Evolutionary conservation across 139 green algal species (phyloP).

Genomic region (Parachlorella kessleri): DNA sequence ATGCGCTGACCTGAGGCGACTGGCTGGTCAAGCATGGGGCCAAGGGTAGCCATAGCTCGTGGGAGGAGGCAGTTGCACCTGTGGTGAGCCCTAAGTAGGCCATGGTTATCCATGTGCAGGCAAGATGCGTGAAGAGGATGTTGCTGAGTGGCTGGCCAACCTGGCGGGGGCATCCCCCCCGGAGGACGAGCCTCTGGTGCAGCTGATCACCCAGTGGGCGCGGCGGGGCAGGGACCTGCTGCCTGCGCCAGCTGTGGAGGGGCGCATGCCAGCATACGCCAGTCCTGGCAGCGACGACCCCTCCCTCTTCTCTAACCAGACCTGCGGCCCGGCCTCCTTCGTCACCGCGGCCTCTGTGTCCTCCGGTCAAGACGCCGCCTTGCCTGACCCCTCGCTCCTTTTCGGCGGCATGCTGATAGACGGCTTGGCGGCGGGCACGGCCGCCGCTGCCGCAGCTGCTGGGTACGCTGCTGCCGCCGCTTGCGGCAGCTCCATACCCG

Average conservation of each 20-base stretch:
- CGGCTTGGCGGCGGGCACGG: neutral
- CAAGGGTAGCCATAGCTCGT: too few species aligned
- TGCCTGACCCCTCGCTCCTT: neutral
- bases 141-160: constrained; percentile 73
- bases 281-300: constrained; percentile 39
- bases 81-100: too few species aligned
- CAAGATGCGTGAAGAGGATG: constrained; percentile 67
- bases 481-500: too few species aligned
- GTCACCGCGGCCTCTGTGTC: neutral
- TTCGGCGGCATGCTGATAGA: neutral
- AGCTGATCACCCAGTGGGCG: constrained; percentile 87
- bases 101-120: too few species aligned
- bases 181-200: constrained; percentile 73
- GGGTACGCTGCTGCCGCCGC: too few species aligned
- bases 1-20: too few species aligned
- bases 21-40: too few species aligned
- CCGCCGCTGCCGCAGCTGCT: too few species aligned
- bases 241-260: neutral
- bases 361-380: neutral
- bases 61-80: too few species aligned
- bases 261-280: neutral
- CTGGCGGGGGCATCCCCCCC: constrained; percentile 59
- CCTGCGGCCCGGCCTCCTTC: constrained; percentile 37
- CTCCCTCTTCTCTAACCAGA: constrained; percentile 41
- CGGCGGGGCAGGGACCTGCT: constrained; percentile 44